Evolutionary conservation across 1,139 yeast species (phyloP), one percentile per base, ranked within the genome.

Genomic region (Candida sanyaensis): DNA sequence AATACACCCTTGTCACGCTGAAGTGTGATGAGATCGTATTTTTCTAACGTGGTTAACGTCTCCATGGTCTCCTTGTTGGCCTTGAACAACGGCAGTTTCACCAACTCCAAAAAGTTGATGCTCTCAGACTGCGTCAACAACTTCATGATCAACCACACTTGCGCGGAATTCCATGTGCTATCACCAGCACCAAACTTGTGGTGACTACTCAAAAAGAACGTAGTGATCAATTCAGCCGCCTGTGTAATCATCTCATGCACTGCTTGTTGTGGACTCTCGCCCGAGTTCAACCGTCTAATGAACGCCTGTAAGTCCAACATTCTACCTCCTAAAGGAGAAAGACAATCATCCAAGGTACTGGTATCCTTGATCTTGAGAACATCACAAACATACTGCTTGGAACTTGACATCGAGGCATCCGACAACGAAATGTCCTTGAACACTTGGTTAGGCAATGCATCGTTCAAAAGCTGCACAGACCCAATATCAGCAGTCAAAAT

Each of bases 301-400:
- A 90, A 90, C 17, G 96, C 86, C 65, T 93, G 97, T 48, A 93
- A 75, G 63, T 93, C 99, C 47, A 92, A 77, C 92, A 93, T 88
- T 55, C 99, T 81, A 37, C 99, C 99, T 10, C 99, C 99, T 29
- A 93, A 68, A 7, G 96, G 96, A 26, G 71, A 81, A 43, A 92
- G 69, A 34, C 86, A 80, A 2, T 69, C 64, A 33, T 84, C 86
- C 36, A 88, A 69, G 6, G 70, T 68, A 2, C 58, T 51, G 34
- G 51, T 50, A 44, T 60, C 60, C n/a, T 57, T 58, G 46, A 61
- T 57, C 38, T 71, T 71, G 43, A 88, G 67, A 52, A 88, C 93
- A 44, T 78, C 78, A 53, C 79, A 58, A 13, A 92, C 91, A 65
- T 85, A 93, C 41, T 80, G 78, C 55, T 78, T 79, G 1, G 98